These are phyloP conservation scores for Podila epicladia DNA, from an alignment of 192 early-diverging fungal genomes.

Conservation along the genomic window DNA sequence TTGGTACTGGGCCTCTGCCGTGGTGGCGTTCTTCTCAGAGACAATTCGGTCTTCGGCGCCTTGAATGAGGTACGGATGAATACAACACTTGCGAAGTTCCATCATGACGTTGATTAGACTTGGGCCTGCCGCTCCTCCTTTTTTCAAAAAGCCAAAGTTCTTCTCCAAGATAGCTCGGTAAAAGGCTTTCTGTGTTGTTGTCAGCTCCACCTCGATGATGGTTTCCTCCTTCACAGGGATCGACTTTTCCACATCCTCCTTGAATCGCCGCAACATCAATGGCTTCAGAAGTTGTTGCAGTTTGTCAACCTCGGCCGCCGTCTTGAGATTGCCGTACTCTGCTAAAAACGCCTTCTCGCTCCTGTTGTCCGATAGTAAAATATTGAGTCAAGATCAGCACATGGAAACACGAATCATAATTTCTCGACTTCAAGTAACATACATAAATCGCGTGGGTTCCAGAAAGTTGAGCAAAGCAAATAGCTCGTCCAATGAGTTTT, in stretches of 20 bases:
- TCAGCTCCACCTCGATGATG: slow-evolving; percentile 89
- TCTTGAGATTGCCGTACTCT: slow-evolving; percentile 75
- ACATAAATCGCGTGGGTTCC: slow-evolving; percentile 76
- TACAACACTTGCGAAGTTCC: slow-evolving; percentile 90
- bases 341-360: slow-evolving; percentile 73
- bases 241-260: slow-evolving; percentile 90
- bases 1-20: slow-evolving; percentile 69
- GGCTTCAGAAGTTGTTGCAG: slow-evolving; percentile 82
- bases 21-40: slow-evolving; percentile 66
- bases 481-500: slow-evolving; percentile 85
- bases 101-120: slow-evolving; percentile 90
- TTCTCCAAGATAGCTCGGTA: slow-evolving; percentile 86
- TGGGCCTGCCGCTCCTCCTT: slow-evolving; percentile 74
- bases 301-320: slow-evolving; percentile 80
- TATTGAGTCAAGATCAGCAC: background rate
- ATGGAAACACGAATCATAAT: background rate
- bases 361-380: slow-evolving; percentile 13
- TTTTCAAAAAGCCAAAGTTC: slow-evolving; percentile 85
- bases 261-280: slow-evolving; percentile 86
- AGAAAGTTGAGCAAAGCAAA: slow-evolving; percentile 86
- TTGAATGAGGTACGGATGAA: slow-evolving; percentile 82
- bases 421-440: background rate
- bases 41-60: slow-evolving; percentile 85
- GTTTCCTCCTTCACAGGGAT: slow-evolving; percentile 93
- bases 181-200: slow-evolving; percentile 85